These are phyloP conservation scores for Podaxis sp. DNA, from an alignment of 768 basidiomycete species.

Conservation along the genomic window DNA sequence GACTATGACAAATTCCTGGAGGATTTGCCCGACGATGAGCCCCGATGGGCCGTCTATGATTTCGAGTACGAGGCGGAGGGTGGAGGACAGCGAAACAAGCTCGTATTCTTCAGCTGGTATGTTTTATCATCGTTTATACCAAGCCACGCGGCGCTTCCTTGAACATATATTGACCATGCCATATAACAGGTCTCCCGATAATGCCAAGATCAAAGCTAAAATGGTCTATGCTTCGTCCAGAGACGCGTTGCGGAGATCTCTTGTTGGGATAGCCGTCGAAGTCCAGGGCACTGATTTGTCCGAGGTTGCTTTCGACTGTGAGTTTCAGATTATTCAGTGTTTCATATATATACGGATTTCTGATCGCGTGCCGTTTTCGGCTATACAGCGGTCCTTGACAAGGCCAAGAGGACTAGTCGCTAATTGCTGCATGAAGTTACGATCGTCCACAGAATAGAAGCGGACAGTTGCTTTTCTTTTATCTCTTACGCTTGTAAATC, in stretches of 20 bases:
- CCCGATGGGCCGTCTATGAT: slow-evolving; percentile 92
- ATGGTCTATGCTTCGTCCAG: slow-evolving; percentile 91
- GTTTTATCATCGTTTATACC: slow-evolving; percentile 24
- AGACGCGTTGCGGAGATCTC: slow-evolving; percentile 66
- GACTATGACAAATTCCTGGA: slow-evolving; percentile 71
- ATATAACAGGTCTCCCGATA: slow-evolving; percentile 75
- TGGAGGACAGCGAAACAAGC: slow-evolving; percentile 80
- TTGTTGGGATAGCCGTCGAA: slow-evolving; percentile 76
- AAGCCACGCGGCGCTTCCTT: background rate
- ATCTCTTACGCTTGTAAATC: background rate
- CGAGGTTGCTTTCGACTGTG: slow-evolving; percentile 75
- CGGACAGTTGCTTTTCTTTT: background rate
- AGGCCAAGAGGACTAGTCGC: slow-evolving; percentile 15
- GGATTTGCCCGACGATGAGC: slow-evolving; percentile 69
- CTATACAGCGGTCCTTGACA: slow-evolving; percentile 22
- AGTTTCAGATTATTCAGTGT: slow-evolving; percentile 20
- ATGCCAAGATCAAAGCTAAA: slow-evolving; percentile 82
- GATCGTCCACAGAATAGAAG: background rate
- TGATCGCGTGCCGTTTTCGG: slow-evolving; percentile 5
- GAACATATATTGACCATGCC: background rate
- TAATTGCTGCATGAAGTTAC: background rate
- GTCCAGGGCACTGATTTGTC: slow-evolving; percentile 79
- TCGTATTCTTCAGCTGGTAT: slow-evolving; percentile 82
- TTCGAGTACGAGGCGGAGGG: slow-evolving; percentile 75
- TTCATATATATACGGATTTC: background rate